Conservation (phyloP, 805 yeast genomes). For the Teunomyces aglyptinius region DNA sequence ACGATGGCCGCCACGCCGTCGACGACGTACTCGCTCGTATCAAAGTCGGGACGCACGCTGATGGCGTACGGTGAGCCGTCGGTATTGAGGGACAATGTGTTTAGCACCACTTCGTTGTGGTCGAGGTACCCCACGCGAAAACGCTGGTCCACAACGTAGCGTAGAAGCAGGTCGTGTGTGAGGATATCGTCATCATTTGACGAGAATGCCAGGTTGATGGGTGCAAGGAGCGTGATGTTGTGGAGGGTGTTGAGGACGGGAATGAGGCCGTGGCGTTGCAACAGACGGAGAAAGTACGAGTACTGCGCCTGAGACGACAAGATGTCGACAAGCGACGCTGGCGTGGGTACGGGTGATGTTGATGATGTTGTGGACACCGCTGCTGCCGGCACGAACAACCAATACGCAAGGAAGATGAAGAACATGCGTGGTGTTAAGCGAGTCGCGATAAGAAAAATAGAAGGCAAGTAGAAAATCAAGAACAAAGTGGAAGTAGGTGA, state of each 20-base stretch:
- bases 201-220: constrained; percentile 73
- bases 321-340: constrained; percentile 60
- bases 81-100: constrained; percentile 26
- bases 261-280: constrained; percentile 63
- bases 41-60: constrained; percentile 23
- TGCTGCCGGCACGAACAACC: not conserved
- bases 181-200: constrained; percentile 11
- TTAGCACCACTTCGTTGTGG: constrained; percentile 22
- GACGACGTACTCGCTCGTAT: constrained; percentile 30
- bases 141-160: constrained; percentile 34
- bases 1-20: constrained; percentile 51
- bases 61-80: constrained; percentile 17
- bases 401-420: not conserved
- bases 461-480: not conserved
- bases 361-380: constrained; percentile 9
- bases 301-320: constrained; percentile 68
- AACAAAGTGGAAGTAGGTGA: not conserved
- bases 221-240: constrained; percentile 76
- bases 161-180: constrained; percentile 15
- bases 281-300: constrained; percentile 55
- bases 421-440: not conserved
- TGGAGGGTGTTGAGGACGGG: constrained; percentile 57
- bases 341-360: constrained; percentile 15
- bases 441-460: not conserved
- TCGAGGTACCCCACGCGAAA: constrained; percentile 32